These are phyloP conservation scores for Beauveria brongniartii DNA, from an alignment of 2,329 filamentous ascomycete genomes.

Conservation along the genomic window DNA sequence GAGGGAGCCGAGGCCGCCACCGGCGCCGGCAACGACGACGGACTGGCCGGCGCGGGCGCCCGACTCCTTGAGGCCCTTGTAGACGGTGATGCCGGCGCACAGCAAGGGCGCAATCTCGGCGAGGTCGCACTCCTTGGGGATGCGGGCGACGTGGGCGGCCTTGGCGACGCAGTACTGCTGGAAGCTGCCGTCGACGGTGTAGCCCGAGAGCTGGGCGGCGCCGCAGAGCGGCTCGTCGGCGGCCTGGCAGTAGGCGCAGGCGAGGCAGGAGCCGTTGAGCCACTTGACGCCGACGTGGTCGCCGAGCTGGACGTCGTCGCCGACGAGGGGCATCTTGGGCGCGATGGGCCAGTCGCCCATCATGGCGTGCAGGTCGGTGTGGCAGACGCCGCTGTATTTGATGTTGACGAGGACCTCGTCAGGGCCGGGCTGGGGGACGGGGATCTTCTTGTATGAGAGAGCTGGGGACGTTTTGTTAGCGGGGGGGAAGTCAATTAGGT, in stretches of 20 bases:
- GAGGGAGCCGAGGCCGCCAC: conserved; percentile 60
- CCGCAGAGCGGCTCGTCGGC: conserved; percentile 77
- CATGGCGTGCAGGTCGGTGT: conserved; percentile 73
- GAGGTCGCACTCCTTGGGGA: conserved; percentile 68
- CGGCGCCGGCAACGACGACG: conserved; percentile 66
- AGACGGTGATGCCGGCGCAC: conserved; percentile 80
- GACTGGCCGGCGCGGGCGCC: conserved; percentile 57
- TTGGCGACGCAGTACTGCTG: conserved; percentile 89
- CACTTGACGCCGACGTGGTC: conserved; percentile 87
- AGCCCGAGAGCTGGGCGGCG: conserved; percentile 70
- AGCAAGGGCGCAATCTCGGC: conserved; percentile 73
- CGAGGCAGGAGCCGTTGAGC: conserved; percentile 81
- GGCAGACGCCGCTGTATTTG: conserved; percentile 85
- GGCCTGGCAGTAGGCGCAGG: conserved; percentile 75
- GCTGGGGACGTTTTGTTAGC: conserved; percentile 29
- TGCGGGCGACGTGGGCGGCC: conserved; percentile 73
- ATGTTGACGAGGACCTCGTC: conserved; percentile 90
- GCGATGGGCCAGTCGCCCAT: conserved; percentile 83
- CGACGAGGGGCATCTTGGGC: conserved; percentile 73
- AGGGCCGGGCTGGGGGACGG: conserved; percentile 70
- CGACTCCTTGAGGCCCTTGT: conserved; percentile 69
- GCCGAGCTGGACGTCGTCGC: conserved; percentile 64
- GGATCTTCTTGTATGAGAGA: conserved; percentile 69
- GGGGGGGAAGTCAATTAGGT: conserved; percentile 13
- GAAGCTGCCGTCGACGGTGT: conserved; percentile 88